Evolutionary conservation across 768 basidiomycete genomes (phyloP).

Genomic region (Rhodotorula paludigena): DNA sequence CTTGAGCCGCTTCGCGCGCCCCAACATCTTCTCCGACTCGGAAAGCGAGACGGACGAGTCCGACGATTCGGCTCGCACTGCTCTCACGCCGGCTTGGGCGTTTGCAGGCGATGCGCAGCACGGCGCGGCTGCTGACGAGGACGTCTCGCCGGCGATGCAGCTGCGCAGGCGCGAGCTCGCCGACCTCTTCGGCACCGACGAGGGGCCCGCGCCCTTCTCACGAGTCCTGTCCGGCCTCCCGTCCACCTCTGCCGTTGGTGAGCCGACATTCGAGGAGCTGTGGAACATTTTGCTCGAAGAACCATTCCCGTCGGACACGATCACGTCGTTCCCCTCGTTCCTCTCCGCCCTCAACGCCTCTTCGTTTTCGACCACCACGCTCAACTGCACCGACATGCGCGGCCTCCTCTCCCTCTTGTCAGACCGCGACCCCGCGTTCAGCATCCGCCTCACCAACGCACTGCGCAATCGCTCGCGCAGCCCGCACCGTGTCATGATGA

Average conservation of each 20-base stretch:
- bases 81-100: no score
- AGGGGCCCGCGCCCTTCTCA: conserved; percentile 2
- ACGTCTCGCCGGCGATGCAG: neutral
- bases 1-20: no score
- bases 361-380: neutral
- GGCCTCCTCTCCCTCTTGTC: conserved; percentile 3
- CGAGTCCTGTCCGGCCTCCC: neutral
- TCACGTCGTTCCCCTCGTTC: conserved; percentile 12
- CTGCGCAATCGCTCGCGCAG: neutral
- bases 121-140: neutral
- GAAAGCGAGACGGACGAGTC: neutral
- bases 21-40: neutral
- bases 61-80: no score
- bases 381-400: neutral
- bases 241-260: neutral
- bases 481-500: no score
- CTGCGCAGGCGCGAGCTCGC: conserved; percentile 1
- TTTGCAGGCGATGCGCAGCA: no score
- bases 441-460: conserved; percentile 1
- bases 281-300: conserved; percentile 8
- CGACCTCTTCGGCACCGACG: conserved; percentile 13
- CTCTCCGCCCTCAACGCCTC: conserved; percentile 8
- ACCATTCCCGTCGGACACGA: conserved; percentile 2
- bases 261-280: conserved; percentile 15
- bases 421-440: conserved; percentile 9